These are phyloP conservation scores for Aspergillus ustus DNA, from an alignment of 2,329 filamentous ascomycete genomes.

Conservation along the genomic window DNA sequence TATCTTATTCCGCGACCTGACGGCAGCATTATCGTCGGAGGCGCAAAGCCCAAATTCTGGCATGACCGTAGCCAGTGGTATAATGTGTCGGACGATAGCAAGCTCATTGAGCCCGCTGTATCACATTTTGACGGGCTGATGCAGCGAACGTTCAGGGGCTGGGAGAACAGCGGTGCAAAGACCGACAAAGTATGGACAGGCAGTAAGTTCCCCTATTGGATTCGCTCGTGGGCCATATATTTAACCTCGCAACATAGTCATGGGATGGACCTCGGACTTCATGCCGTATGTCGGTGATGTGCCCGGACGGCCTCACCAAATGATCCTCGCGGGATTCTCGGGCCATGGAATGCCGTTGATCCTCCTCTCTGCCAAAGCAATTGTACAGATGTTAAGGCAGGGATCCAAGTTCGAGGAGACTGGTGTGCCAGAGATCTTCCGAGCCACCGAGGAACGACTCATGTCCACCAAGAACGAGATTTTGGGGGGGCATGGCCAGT, in stretches of 20 bases:
- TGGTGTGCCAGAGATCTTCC: constrained; percentile 4
- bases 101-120: constrained; percentile 52
- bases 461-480: constrained; percentile 4
- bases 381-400: constrained; percentile 4
- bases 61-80: constrained; percentile 48
- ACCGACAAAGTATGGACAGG: constrained; percentile 41
- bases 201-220: constrained; percentile 22
- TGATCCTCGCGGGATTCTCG: constrained; percentile 65
- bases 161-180: constrained; percentile 39
- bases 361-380: constrained; percentile 9
- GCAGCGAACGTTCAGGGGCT: constrained; percentile 40
- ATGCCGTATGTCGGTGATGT: constrained; percentile 58
- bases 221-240: not conserved
- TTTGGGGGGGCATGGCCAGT: not conserved
- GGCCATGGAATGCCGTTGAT: constrained; percentile 67
- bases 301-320: constrained; percentile 54
- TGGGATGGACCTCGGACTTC: constrained; percentile 57
- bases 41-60: constrained; percentile 55
- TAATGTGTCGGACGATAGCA: constrained; percentile 50
- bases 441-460: constrained; percentile 2
- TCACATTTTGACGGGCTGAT: constrained; percentile 44
- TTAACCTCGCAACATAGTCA: constrained; percentile 39
- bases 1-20: constrained; percentile 66
- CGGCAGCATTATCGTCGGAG: constrained; percentile 64
- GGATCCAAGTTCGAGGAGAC: constrained; percentile 5